phyloP scores from a whole-genome alignment of 1,284 basidiomycete genomes.

The Trichosporon sp. region DNA sequence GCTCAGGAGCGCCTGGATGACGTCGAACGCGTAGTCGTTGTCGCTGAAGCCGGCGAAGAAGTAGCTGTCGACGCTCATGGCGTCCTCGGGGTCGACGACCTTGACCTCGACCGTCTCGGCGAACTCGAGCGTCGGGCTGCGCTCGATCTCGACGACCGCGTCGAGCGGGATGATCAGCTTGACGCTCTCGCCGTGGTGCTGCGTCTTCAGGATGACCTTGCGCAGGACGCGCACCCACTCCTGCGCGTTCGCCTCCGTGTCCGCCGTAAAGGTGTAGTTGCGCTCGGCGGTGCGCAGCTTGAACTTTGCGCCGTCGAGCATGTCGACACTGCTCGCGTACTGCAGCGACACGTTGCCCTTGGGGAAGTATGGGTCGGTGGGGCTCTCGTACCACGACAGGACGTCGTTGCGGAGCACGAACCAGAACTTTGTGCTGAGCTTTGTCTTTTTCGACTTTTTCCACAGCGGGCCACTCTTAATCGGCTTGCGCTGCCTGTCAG shows the following conservation, averaged over 20 bases:
- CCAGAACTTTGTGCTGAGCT: constrained; percentile 88
- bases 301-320: constrained; percentile 66
- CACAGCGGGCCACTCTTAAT: constrained; percentile 78
- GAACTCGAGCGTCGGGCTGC: constrained; percentile 82
- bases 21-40: constrained; percentile 65
- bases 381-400: constrained; percentile 87
- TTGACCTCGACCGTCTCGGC: constrained; percentile 86
- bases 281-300: constrained; percentile 75
- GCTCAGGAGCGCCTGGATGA: constrained; percentile 68
- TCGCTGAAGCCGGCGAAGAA: constrained; percentile 78
- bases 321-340: constrained; percentile 82
- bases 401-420: constrained; percentile 89
- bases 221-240: constrained; percentile 92
- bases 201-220: constrained; percentile 83
- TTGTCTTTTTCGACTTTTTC: constrained; percentile 79
- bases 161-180: constrained; percentile 94
- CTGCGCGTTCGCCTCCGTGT: constrained; percentile 72
- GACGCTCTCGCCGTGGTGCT: constrained; percentile 91
- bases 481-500: constrained; percentile 63
- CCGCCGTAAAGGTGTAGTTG: constrained; percentile 65
- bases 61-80: constrained; percentile 76
- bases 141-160: constrained; percentile 80
- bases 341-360: constrained; percentile 90
- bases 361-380: constrained; percentile 89
- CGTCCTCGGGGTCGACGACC: constrained; percentile 75